phyloP scores from a whole-genome alignment of 2,329 filamentous ascomycete genomes.

The Penicillium hordei region DNA sequence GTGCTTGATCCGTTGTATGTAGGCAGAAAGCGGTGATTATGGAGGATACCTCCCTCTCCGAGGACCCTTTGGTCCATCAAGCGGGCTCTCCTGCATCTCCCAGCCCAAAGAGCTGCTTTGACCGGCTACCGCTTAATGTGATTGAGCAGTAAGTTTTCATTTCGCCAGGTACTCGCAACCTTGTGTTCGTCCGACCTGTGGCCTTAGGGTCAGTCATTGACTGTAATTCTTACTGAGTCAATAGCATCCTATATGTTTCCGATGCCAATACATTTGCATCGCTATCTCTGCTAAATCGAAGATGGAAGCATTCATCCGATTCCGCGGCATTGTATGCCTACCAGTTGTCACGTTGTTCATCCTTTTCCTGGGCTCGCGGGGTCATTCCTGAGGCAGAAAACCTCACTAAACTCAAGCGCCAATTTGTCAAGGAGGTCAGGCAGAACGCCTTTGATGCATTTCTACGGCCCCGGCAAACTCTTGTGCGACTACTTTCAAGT shows the following conservation, averaged over 20 bases:
- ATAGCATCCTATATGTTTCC: slow-evolving; percentile 48
- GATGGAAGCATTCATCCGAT: slow-evolving; percentile 47
- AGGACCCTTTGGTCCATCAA: slow-evolving; percentile 2
- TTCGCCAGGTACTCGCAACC: neutral
- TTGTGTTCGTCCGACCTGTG: neutral
- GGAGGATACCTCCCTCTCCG: slow-evolving; percentile 21
- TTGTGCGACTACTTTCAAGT: slow-evolving; percentile 78
- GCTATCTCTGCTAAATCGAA: slow-evolving; percentile 44
- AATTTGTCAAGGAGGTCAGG: slow-evolving; percentile 70
- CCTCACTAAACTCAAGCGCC: slow-evolving; percentile 61
- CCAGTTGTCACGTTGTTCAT: slow-evolving; percentile 47
- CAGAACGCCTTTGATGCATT: slow-evolving; percentile 77
- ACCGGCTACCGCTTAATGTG: slow-evolving; percentile 24
- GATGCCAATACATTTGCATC: slow-evolving; percentile 52
- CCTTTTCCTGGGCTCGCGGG: slow-evolving; percentile 41
- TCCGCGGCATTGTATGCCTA: slow-evolving; percentile 47
- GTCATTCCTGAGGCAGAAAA: slow-evolving; percentile 44
- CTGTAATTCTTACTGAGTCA: slow-evolving; percentile 22
- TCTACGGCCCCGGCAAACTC: slow-evolving; percentile 66
- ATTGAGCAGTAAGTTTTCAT: slow-evolving; percentile 23
- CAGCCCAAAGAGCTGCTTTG: slow-evolving; percentile 13
- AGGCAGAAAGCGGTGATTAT: slow-evolving; percentile 21
- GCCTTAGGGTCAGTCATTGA: neutral
- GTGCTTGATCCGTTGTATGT: slow-evolving; percentile 18
- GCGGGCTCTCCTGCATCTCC: neutral